Percentiles rank a stretch among this genome's conserved stretches.
Conservation (phyloP, 768 basidiomycete genomes). For the Rhizopogon salebrosus region DNA sequence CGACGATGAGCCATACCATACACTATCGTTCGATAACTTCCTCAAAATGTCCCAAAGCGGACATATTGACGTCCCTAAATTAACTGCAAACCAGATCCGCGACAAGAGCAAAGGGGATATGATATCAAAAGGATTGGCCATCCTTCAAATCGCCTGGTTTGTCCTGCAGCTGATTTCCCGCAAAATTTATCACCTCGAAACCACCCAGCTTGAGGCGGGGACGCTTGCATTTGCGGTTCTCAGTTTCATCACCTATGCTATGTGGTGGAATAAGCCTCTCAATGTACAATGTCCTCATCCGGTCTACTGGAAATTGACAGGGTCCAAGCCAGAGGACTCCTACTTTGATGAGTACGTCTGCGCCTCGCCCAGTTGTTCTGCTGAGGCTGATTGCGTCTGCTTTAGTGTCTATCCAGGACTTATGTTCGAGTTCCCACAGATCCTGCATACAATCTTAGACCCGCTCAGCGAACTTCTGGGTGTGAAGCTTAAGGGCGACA, state of each 20-base stretch:
- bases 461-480: no score
- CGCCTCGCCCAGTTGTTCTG: no score
- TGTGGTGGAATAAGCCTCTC: constrained; percentile 38
- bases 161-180: constrained; percentile 25
- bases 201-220: constrained; percentile 31
- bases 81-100: constrained; percentile 12
- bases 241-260: constrained; percentile 25
- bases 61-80: background rate
- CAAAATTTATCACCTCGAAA: constrained; percentile 14
- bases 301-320: background rate
- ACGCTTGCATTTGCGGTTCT: constrained; percentile 30
- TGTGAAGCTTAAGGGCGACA: no score
- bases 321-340: no score
- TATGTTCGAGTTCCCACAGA: no score
- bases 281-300: constrained; percentile 19
- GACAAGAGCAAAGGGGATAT: constrained; percentile 29
- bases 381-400: no score
- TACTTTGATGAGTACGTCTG: no score
- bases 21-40: background rate
- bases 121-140: constrained; percentile 28
- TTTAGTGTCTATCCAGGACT: no score
- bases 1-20: background rate
- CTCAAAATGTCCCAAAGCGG: background rate
- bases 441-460: no score
- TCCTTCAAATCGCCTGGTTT: constrained; percentile 33